phyloP scores from a whole-genome alignment of 2,329 filamentous ascomycete genomes.

The Pseudocercospora cruenta region DNA sequence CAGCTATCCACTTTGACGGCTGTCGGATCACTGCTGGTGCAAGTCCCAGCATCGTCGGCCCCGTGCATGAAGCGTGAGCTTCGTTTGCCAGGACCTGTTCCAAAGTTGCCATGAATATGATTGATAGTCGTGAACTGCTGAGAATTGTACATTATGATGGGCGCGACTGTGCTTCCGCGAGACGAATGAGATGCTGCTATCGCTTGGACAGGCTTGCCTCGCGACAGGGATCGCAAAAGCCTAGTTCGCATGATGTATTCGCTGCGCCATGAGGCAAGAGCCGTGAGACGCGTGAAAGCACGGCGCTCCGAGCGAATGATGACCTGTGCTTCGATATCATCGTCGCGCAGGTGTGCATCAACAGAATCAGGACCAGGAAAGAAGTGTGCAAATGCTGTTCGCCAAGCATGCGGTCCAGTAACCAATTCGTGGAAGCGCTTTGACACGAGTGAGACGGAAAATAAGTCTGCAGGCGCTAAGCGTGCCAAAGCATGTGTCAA shows the following conservation, averaged over 20 bases:
- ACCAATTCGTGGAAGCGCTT: constrained; percentile 84
- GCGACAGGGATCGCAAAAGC: constrained; percentile 76
- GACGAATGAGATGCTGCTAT: constrained; percentile 57
- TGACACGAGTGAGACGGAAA: constrained; percentile 81
- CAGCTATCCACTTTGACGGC: constrained; percentile 77
- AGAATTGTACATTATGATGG: constrained; percentile 83
- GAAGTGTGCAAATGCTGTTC: constrained; percentile 85
- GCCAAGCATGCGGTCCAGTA: constrained; percentile 90
- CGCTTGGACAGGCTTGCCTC: constrained; percentile 73
- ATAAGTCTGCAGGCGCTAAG: constrained; percentile 81
- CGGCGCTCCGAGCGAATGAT: constrained; percentile 71
- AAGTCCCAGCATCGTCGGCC: constrained; percentile 74
- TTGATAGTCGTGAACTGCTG: constrained; percentile 79
- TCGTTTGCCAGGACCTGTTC: constrained; percentile 67
- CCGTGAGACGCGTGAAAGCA: constrained; percentile 79
- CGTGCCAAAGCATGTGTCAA: constrained; percentile 90
- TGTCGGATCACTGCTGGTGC: constrained; percentile 79
- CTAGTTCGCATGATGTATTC: constrained; percentile 90
- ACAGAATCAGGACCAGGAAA: constrained; percentile 76
- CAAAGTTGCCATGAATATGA: constrained; percentile 77
- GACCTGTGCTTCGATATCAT: constrained; percentile 56
- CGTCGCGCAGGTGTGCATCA: constrained; percentile 42
- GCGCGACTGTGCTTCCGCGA: constrained; percentile 67
- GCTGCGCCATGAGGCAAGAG: constrained; percentile 89
- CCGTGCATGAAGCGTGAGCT: constrained; percentile 81